Evolutionary conservation across 2,329 filamentous ascomycete genomes (phyloP).

Genomic region (Penicillium sp.): DNA sequence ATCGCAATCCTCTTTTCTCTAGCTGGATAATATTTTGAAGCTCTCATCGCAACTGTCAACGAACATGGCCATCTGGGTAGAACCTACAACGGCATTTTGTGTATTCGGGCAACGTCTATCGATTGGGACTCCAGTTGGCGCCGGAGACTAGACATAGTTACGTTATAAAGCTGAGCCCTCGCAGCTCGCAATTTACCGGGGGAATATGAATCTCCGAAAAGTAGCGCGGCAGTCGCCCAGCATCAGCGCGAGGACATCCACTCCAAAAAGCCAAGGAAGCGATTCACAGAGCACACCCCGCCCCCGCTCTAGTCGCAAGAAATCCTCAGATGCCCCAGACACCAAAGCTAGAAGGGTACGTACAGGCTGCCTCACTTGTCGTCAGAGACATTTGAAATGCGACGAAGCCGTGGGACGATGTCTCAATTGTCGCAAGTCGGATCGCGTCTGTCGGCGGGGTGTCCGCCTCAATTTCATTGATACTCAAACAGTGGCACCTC

Average conservation of each 20-base stretch:
- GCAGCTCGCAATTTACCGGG: neutral
- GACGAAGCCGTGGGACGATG: slow-evolving; percentile 69
- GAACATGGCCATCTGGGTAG: slow-evolving; percentile 26
- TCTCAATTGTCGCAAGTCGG: slow-evolving; percentile 85
- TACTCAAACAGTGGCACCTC: slow-evolving; percentile 68
- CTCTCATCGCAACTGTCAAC: neutral
- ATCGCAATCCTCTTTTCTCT: neutral
- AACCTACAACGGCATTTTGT: slow-evolving; percentile 13
- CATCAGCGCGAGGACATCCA: slow-evolving; percentile 10
- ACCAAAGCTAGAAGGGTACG: slow-evolving; percentile 78
- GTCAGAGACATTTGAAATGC: slow-evolving; percentile 86
- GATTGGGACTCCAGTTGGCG: slow-evolving; percentile 12
- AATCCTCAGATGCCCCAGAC: slow-evolving; percentile 21
- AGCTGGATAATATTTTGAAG: neutral
- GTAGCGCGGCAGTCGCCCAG: slow-evolving; percentile 11
- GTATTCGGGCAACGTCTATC: slow-evolving; percentile 15
- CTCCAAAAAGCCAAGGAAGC: slow-evolving; percentile 18
- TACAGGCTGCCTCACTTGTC: slow-evolving; percentile 86
- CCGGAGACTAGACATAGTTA: slow-evolving; percentile 17
- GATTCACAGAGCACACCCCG: slow-evolving; percentile 14
- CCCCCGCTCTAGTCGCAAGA: slow-evolving; percentile 21
- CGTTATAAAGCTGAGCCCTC: neutral
- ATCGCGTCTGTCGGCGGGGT: slow-evolving; percentile 78
- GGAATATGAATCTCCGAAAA: slow-evolving; percentile 21
- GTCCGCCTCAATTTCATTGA: slow-evolving; percentile 90